These are phyloP conservation scores for Massarina eburnea DNA, from an alignment of 2,329 filamentous ascomycete species.

Conservation along the genomic window DNA sequence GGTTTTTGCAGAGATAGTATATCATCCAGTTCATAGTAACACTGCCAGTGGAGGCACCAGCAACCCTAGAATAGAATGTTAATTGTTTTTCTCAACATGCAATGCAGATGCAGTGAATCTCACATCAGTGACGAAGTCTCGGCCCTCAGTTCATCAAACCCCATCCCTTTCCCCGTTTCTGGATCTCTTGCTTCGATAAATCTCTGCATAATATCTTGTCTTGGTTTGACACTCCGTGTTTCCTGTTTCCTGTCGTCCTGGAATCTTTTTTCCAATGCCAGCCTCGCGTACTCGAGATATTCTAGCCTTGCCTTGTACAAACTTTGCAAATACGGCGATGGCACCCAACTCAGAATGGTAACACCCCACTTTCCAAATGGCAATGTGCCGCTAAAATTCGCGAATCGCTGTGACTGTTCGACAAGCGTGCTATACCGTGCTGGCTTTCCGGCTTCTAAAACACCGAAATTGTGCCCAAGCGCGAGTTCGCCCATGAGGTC, in stretches of 20 bases:
- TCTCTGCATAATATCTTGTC: conserved; percentile 19
- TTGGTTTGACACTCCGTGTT: conserved; percentile 10
- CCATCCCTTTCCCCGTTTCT: conserved; percentile 15
- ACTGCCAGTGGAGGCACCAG: conserved; percentile 15
- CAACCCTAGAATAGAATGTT: conserved; percentile 9
- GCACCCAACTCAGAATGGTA: conserved; percentile 14
- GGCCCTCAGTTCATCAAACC: conserved; percentile 16
- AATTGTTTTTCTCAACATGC: not conserved
- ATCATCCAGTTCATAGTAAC: conserved; percentile 21
- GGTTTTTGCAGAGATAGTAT: conserved; percentile 18
- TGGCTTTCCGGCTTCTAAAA: conserved; percentile 13
- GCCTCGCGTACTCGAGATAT: conserved; percentile 16
- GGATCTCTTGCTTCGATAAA: conserved; percentile 18
- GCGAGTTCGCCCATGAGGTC: conserved; percentile 19
- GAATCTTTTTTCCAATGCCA: conserved; percentile 14
- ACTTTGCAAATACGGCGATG: conserved; percentile 11
- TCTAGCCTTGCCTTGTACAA: conserved; percentile 13
- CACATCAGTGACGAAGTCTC: conserved; percentile 17
- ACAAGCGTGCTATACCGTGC: conserved; percentile 15
- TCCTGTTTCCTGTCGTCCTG: conserved; percentile 9
- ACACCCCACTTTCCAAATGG: conserved; percentile 16
- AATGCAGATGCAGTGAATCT: not conserved
- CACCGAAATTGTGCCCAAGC: conserved; percentile 14
- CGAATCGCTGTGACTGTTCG: conserved; percentile 15
- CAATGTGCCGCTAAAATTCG: conserved; percentile 11